Conservation (phyloP, 2,329 filamentous ascomycete species). For the Colletotrichum chlorophyti region DNA sequence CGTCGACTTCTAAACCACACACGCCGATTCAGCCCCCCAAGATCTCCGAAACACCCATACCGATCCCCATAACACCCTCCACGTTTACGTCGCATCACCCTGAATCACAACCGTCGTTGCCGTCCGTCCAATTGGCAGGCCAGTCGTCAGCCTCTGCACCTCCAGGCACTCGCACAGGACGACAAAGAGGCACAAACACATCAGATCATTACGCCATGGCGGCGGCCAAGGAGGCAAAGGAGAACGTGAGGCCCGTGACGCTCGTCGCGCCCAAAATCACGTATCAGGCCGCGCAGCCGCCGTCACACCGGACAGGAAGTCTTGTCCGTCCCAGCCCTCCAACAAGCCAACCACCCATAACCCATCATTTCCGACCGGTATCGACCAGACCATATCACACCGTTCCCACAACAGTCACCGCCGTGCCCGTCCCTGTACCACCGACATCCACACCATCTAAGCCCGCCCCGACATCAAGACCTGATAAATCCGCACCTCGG, state of each 20-base stretch:
- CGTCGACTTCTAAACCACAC: slow-evolving; percentile 9
- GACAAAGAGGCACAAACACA: slow-evolving; percentile 17
- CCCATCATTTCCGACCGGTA: slow-evolving; percentile 20
- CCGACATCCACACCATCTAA: slow-evolving; percentile 30
- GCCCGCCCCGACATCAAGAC: slow-evolving; percentile 31
- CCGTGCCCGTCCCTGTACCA: slow-evolving; percentile 15
- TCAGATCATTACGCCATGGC: slow-evolving; percentile 5
- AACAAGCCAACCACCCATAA: slow-evolving; percentile 29
- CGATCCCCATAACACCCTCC: background rate
- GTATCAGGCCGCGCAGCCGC: slow-evolving; percentile 46
- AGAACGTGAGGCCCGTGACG: slow-evolving; percentile 39
- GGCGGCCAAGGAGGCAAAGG: slow-evolving; percentile 30
- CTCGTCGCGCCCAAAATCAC: slow-evolving; percentile 49
- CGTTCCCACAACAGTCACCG: slow-evolving; percentile 2
- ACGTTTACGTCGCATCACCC: background rate
- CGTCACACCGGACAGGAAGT: slow-evolving; percentile 27
- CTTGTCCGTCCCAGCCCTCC: slow-evolving; percentile 30
- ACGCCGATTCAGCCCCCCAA: slow-evolving; percentile 3
- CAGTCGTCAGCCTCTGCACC: background rate
- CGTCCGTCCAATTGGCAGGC: background rate
- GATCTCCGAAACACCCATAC: slow-evolving; percentile 19
- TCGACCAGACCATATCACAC: slow-evolving; percentile 6
- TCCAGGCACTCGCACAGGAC: slow-evolving; percentile 1
- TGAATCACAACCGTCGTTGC: background rate
- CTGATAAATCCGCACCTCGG: slow-evolving; percentile 44